These are phyloP conservation scores for Avena eriantha DNA, from an alignment of 176 grass and related monocot species.

Conservation along the genomic window DNA sequence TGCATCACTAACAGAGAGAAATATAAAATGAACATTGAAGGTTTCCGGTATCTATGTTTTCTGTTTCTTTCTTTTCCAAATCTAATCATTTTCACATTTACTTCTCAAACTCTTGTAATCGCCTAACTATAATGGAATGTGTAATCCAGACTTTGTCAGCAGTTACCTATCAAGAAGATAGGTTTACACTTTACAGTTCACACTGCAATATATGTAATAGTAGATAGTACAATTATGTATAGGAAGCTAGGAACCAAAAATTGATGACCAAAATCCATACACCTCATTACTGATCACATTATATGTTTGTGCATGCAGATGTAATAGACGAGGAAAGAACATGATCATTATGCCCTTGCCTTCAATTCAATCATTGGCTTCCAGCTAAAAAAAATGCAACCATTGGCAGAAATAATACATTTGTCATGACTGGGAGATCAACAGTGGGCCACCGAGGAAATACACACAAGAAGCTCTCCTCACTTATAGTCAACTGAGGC, in stretches of 20 bases:
- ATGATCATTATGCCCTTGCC: conserved; percentile 5
- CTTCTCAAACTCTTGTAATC: not conserved
- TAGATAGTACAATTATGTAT: not conserved
- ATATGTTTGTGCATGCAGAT: conserved; percentile 49
- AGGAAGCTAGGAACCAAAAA: not conserved
- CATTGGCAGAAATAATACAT: conserved; percentile 36
- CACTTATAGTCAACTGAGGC: conserved; percentile 14
- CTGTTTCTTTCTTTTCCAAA: not conserved
- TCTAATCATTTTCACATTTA: not conserved
- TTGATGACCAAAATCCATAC: not conserved
- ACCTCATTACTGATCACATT: not conserved
- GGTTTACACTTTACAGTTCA: not conserved
- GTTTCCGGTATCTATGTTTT: not conserved
- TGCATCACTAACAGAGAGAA: not conserved
- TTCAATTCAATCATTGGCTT: not conserved
- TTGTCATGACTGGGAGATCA: conserved; percentile 24
- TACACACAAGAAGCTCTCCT: not conserved
- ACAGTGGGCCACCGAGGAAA: conserved; percentile 8
- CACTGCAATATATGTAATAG: not conserved
- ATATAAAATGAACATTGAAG: not conserved
- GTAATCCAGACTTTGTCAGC: not conserved
- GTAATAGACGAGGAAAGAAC: conserved; percentile 19
- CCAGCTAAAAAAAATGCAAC: not conserved
- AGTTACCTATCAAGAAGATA: not conserved
- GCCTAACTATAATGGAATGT: not conserved